phyloP scores from a whole-genome alignment of 2,329 filamentous ascomycete genomes.

The Trichoderma asperellum region DNA sequence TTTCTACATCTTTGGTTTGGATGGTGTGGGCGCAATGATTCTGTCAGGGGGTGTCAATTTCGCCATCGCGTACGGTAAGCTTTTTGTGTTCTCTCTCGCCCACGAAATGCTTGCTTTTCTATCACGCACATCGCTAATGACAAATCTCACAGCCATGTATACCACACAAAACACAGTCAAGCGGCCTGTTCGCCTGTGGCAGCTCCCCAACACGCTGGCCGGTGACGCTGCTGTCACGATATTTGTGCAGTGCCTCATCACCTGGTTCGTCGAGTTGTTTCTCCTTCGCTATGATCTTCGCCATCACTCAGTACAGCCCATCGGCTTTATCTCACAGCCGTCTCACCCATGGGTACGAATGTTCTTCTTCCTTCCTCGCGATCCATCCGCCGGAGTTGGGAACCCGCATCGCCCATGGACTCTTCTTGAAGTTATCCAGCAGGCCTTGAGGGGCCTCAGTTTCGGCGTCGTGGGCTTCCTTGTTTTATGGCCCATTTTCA shows the following conservation, averaged over 20 bases:
- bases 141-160: not conserved
- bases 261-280: constrained; percentile 19
- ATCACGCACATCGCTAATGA: not conserved
- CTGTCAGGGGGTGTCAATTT: constrained; percentile 21
- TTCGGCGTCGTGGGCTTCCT: constrained; percentile 15
- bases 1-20: constrained; percentile 21
- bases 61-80: constrained; percentile 22
- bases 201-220: constrained; percentile 15
- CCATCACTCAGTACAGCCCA: constrained; percentile 1
- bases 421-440: not conserved
- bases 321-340: constrained; percentile 13
- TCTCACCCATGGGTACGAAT: not conserved
- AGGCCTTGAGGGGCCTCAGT: constrained; percentile 4
- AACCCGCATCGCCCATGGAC: not conserved
- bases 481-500: constrained; percentile 14
- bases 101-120: not conserved
- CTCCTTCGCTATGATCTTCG: constrained; percentile 19
- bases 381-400: not conserved
- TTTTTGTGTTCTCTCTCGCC: not conserved
- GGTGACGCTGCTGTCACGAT: constrained; percentile 21
- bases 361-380: constrained; percentile 10
- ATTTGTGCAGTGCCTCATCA: constrained; percentile 17
- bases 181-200: constrained; percentile 16
- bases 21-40: constrained; percentile 9
- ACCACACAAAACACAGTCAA: constrained; percentile 9